Evolutionary conservation across 176 grass and related monocot genomes (phyloP).

Genomic region (Ensete glaucum): DNA sequence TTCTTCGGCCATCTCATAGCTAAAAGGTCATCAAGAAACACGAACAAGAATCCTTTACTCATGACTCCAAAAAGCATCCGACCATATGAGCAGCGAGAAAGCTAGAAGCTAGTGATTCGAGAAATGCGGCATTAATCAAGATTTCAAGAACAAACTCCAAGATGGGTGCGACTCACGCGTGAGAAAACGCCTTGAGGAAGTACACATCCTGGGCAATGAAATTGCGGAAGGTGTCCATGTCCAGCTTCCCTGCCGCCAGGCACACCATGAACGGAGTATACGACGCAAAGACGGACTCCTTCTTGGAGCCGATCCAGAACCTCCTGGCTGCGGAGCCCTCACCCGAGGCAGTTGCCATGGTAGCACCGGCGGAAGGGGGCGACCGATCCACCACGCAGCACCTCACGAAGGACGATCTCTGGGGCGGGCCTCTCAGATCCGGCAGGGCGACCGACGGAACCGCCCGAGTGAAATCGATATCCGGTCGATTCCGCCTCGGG

Average conservation of each 20-base stretch:
- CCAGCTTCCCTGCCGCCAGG: constrained; percentile 57
- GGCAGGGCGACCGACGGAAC: too few species aligned
- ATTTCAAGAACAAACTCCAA: neutral
- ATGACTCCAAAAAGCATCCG: neutral
- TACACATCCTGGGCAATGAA: constrained; percentile 72
- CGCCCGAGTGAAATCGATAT: too few species aligned
- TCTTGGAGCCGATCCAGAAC: constrained; percentile 27
- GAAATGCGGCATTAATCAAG: neutral
- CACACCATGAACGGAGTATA: constrained; percentile 78
- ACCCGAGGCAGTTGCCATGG: constrained; percentile 6
- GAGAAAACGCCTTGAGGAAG: constrained; percentile 74
- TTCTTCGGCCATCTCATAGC: constrained; percentile 89
- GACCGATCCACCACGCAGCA: too few species aligned
- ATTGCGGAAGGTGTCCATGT: constrained; percentile 53
- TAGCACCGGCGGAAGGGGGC: neutral
- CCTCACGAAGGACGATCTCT: too few species aligned
- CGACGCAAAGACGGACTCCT: constrained; percentile 63
- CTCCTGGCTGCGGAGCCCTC: constrained; percentile 12
- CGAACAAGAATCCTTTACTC: neutral
- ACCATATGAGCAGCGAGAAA: too few species aligned
- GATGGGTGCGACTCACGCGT: constrained; percentile 42
- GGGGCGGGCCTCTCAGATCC: too few species aligned
- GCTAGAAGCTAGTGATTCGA: too few species aligned
- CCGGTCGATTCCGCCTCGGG: too few species aligned
- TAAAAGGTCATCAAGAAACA: constrained; percentile 15